Base-by-base conservation (phyloP, 305 asterid species). In the Solanum chacoense region DNA sequence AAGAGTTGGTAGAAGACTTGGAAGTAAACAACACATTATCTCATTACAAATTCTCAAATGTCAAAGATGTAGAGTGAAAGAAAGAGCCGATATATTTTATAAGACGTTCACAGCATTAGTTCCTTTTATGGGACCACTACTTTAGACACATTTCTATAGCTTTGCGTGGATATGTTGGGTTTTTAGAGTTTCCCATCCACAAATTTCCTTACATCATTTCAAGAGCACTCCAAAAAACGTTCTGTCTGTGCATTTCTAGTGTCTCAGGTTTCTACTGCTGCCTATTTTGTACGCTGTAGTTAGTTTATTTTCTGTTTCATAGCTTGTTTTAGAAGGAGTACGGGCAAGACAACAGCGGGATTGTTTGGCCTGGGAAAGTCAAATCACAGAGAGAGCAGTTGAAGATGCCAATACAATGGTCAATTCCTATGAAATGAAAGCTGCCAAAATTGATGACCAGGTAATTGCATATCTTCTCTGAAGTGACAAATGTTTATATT, bases 241-340 rank as follows among this genome's bases (percentile, higher is more conserved):
- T 79, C 67, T 36, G 8, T 40, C 85, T 32, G 71, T 31, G 20
- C 71, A 28, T 45, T 81, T 45, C 29, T 81, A 28, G 69, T 81
- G 71, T 45, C 38, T 45, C 29, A 45, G 71, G 72, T 45, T 81
- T 81, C 72, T 81, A 45, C 72, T 45, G 29, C 72, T 45, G 72
- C 72, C 86, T 77, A 45, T 28, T 45, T 81, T 71, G 81, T 71
- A 83, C 90, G 59, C 76, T 84, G 55, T 86, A 45, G 67, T 67
- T 37, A 65, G 73, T 74, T 88, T 83, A 38, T 36, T 87, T 89
- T 89, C 85, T 91, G 73, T 89, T 90, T 86, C 40, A 20, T 96
- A 98, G 99, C 99, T 98, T 94, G 97, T 94, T 92, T 92, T 96
- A 89, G 99, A 95, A 93, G 98, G 99, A 79, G 93, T 94, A 65